These are phyloP conservation scores for Solanum hybrid DNA, from an alignment of 305 asterid species.

Conservation along the genomic window DNA sequence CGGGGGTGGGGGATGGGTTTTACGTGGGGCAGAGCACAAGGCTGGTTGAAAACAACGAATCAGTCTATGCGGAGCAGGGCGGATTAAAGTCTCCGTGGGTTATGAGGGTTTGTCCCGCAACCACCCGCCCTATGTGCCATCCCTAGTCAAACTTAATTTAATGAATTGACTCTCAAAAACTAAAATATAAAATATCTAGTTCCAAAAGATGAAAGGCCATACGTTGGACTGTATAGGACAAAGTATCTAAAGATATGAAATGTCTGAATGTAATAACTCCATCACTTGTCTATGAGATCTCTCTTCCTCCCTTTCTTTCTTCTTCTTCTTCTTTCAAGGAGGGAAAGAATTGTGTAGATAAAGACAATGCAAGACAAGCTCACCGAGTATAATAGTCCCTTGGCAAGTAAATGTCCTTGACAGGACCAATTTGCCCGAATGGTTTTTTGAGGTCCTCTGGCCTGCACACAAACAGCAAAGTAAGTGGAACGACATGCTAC, in stretches of 20 bases:
- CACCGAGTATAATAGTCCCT: constrained; percentile 91
- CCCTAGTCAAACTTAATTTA: background rate
- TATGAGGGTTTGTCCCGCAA: background rate
- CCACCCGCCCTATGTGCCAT: background rate
- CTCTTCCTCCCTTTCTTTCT: background rate
- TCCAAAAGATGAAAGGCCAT: background rate
- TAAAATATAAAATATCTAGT: background rate
- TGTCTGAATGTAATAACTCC: background rate
- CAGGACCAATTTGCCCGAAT: constrained; percentile 77
- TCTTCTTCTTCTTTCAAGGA: background rate
- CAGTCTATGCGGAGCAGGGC: background rate
- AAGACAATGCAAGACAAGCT: constrained; percentile 24
- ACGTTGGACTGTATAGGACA: background rate
- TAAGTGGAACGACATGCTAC: background rate
- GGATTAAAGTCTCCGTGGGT: background rate
- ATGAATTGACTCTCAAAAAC: background rate
- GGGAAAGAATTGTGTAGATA: background rate
- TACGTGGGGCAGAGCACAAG: background rate
- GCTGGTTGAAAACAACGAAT: background rate
- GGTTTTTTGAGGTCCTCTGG: constrained; percentile 84
- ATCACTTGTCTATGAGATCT: background rate
- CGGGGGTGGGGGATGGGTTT: background rate
- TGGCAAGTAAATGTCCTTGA: constrained; percentile 81
- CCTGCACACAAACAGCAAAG: constrained; percentile 24
- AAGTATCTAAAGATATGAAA: background rate